Conservation (phyloP, 2,329 filamentous ascomycete species). For the Microdochium bolleyi region DNA sequence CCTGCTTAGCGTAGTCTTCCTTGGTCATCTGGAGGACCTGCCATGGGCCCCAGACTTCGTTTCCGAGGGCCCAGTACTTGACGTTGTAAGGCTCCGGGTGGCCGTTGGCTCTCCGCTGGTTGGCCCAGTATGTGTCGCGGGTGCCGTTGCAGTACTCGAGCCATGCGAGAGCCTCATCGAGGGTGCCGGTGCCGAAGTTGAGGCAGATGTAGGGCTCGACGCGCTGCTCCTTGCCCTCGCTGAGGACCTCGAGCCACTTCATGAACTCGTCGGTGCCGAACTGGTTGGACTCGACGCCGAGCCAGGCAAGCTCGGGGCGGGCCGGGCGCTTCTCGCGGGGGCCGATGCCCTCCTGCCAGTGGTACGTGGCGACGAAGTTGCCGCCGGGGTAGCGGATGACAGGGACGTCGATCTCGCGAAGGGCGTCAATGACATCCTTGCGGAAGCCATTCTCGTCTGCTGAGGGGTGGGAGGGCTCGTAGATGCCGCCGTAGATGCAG, state of each 20-base stretch:
- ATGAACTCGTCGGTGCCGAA: slow-evolving; percentile 86
- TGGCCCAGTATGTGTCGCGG: slow-evolving; percentile 74
- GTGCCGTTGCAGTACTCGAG: slow-evolving; percentile 80
- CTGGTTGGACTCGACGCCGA: slow-evolving; percentile 66
- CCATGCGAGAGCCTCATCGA: slow-evolving; percentile 58
- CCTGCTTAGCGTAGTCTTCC: slow-evolving; percentile 61
- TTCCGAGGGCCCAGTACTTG: slow-evolving; percentile 82
- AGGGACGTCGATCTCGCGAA: slow-evolving; percentile 67
- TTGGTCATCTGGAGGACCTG: slow-evolving; percentile 63
- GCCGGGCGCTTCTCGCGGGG: slow-evolving; percentile 59
- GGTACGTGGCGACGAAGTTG: slow-evolving; percentile 79
- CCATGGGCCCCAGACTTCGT: slow-evolving; percentile 62
- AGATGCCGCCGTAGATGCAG: slow-evolving; percentile 82
- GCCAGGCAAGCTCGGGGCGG: slow-evolving; percentile 70
- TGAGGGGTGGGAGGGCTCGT: slow-evolving; percentile 67
- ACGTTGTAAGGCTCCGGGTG: slow-evolving; percentile 70
- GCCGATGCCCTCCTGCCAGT: slow-evolving; percentile 77
- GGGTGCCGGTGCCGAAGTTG: slow-evolving; percentile 71
- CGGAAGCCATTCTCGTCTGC: slow-evolving; percentile 70
- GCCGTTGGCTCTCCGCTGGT: slow-evolving; percentile 68
- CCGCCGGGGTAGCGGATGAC: slow-evolving; percentile 77
- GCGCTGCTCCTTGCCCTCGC: slow-evolving; percentile 48
- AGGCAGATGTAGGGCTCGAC: slow-evolving; percentile 74
- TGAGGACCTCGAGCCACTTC: slow-evolving; percentile 66
- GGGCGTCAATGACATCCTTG: slow-evolving; percentile 66